Base-by-base conservation (phyloP, 305 asterid genomes). In the Fraxinus albicans region DNA sequence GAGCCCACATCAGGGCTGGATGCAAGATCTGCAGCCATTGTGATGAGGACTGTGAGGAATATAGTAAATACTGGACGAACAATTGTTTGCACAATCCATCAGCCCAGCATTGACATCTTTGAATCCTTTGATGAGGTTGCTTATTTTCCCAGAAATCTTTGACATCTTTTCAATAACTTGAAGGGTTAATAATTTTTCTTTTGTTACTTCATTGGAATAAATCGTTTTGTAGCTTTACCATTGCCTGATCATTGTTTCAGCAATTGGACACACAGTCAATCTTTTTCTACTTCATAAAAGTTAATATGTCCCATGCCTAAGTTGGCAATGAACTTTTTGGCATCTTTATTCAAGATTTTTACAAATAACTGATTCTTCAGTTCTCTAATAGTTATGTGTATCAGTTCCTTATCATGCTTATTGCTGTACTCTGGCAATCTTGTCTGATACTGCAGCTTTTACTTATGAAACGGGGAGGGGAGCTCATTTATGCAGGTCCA, bases 1-100 rank as follows among this genome's bases (percentile, higher is more conserved):
- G 98, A 95, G 87, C 99, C 99, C 83, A 95, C 99, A 35, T 94
- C 99, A 75, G 99, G 99, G 50, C 89, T 95, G 92, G 99, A 95
- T 85, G 99, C 99, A 73, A 93, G 99, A 87, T 88, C 99, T 86
- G 99, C 99, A 40, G 99, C 99, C 79, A 95, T 95, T 82, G 99
- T 95, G 86, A 95, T 95, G 99, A 90, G 99, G 90, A 95, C 99
- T 50, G 99, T 95, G 87, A 90, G 99, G 85, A 95, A 95, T 88
- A 93, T 95, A 42, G 99, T 95, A 70, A 95, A 95, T 87, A 95
- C 99, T 34, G 98, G 98, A 83, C 86, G 99, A 89, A 95, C 99
- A 78, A 95, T 95, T 84, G 99, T 95, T 86, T 95, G 99, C 88
- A 95, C 99, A 44, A 95, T 95, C 85, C 99, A 95, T 87, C 99